phyloP scores from a whole-genome alignment of 2,329 filamentous ascomycete genomes.

The Chaetomiaceae sp. region DNA sequence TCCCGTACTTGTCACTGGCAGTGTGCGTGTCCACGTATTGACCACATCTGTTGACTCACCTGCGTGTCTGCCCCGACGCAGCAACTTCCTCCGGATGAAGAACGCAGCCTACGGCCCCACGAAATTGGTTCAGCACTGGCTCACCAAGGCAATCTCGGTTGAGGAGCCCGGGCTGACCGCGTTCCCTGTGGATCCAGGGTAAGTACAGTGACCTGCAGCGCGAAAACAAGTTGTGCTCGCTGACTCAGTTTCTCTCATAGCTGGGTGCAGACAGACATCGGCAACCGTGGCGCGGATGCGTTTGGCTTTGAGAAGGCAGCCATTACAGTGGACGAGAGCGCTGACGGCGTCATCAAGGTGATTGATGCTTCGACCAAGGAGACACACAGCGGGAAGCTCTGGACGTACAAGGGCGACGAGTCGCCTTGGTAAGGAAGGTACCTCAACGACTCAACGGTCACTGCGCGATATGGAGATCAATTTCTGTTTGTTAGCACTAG shows the following conservation, averaged over 20 bases:
- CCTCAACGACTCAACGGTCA: too few species aligned
- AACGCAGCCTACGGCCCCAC: slow-evolving; percentile 33
- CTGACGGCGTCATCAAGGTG: slow-evolving; percentile 28
- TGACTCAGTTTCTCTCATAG: neutral
- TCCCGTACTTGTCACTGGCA: too few species aligned
- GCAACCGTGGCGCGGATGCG: neutral
- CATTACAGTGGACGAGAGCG: slow-evolving; percentile 2
- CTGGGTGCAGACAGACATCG: slow-evolving; percentile 17
- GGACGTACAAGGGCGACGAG: slow-evolving; percentile 5
- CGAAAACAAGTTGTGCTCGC: neutral
- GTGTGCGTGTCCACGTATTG: too few species aligned
- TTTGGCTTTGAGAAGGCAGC: slow-evolving; percentile 8
- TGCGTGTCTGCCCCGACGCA: too few species aligned
- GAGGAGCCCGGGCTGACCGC: slow-evolving; percentile 30
- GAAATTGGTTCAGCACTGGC: slow-evolving; percentile 32
- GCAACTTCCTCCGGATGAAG: slow-evolving; percentile 18
- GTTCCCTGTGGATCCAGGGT: slow-evolving; percentile 30
- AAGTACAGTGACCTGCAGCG: too few species aligned
- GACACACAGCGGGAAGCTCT: slow-evolving; percentile 13
- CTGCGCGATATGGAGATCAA: too few species aligned
- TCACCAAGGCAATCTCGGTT: slow-evolving; percentile 16
- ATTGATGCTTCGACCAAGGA: slow-evolving; percentile 33
- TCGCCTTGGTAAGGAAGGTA: neutral
- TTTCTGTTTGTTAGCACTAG: too few species aligned
- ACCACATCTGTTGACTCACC: too few species aligned